Percentiles rank a stretch among this genome's conserved stretches.
These are phyloP conservation scores for Phoma sp. DNA, from an alignment of 2,329 filamentous ascomycete genomes.

Conservation along the genomic window DNA sequence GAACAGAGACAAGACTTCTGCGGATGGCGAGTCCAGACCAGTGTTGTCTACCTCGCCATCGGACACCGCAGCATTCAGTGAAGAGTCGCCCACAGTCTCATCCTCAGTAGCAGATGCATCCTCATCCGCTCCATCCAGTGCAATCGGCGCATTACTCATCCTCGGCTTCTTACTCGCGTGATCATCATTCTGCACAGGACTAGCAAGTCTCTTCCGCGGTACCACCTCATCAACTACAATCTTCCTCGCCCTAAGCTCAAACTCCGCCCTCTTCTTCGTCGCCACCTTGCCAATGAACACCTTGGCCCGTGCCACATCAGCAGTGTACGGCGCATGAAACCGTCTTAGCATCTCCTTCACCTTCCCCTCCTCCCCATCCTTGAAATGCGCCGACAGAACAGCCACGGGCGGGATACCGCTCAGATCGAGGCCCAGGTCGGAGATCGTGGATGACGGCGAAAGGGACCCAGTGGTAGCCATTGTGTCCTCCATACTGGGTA, in stretches of 20 bases:
- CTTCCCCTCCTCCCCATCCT: constrained; percentile 65
- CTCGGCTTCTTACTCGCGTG: constrained; percentile 28
- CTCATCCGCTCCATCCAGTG: constrained; percentile 18
- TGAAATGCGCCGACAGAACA: constrained; percentile 73
- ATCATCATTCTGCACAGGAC: constrained; percentile 19
- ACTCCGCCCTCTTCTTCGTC: constrained; percentile 71
- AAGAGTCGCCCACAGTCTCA: constrained; percentile 7
- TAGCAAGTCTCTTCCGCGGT: constrained; percentile 25
- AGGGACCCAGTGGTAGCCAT: constrained; percentile 21
- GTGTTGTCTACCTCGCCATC: constrained; percentile 6
- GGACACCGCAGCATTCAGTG: constrained; percentile 20
- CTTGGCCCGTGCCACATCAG: constrained; percentile 72
- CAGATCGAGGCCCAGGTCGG: constrained; percentile 44
- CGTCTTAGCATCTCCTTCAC: constrained; percentile 68
- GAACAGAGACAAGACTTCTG: constrained; percentile 21
- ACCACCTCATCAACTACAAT: constrained; percentile 62
- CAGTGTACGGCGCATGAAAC: constrained; percentile 66
- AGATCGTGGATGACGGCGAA: constrained; percentile 26
- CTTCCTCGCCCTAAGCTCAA: constrained; percentile 75
- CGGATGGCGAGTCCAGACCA: background rate
- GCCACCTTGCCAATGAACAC: constrained; percentile 76
- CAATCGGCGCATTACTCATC: constrained; percentile 6
- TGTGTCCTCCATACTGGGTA: constrained; percentile 20
- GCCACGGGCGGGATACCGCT: constrained; percentile 68
- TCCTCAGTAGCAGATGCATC: constrained; percentile 23